These are phyloP conservation scores for Rhodotorula diobovata DNA, from an alignment of 768 basidiomycete genomes.

Conservation along the genomic window DNA sequence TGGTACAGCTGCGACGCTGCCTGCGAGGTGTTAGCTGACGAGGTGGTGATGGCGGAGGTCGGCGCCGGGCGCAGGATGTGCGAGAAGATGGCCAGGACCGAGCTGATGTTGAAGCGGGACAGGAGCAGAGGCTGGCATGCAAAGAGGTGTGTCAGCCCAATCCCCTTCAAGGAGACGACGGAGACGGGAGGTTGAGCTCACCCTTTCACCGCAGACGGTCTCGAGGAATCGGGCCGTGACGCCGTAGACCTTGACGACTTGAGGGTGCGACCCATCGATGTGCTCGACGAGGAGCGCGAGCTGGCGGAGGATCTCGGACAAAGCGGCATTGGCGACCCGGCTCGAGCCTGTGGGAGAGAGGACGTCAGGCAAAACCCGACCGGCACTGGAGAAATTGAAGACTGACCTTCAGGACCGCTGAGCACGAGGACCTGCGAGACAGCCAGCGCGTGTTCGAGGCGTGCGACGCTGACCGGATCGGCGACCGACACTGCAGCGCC, in stretches of 20 bases:
- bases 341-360: conserved; percentile 14
- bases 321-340: conserved; percentile 3
- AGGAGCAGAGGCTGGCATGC: conserved; percentile 30
- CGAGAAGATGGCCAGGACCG: conserved; percentile 24
- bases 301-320: conserved; percentile 33
- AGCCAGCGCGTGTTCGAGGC: neutral
- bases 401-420: conserved; percentile 31
- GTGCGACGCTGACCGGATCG: conserved; percentile 3
- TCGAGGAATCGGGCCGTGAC: conserved; percentile 27
- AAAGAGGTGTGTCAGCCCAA: neutral
- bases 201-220: conserved; percentile 27
- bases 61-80: conserved; percentile 21
- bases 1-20: conserved; percentile 4
- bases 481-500: neutral
- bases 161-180: too few species aligned
- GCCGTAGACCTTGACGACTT: neutral
- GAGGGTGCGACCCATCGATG: neutral
- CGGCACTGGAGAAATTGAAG: too few species aligned
- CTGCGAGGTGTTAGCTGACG: neutral
- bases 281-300: conserved; percentile 15
- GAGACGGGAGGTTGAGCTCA: neutral
- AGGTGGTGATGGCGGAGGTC: neutral
- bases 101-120: conserved; percentile 34
- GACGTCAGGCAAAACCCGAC: neutral
- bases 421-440: conserved; percentile 16